Evolutionary conservation across 2,329 filamentous ascomycete genomes (phyloP).

Genomic region (Trichoderma atroviride): DNA sequence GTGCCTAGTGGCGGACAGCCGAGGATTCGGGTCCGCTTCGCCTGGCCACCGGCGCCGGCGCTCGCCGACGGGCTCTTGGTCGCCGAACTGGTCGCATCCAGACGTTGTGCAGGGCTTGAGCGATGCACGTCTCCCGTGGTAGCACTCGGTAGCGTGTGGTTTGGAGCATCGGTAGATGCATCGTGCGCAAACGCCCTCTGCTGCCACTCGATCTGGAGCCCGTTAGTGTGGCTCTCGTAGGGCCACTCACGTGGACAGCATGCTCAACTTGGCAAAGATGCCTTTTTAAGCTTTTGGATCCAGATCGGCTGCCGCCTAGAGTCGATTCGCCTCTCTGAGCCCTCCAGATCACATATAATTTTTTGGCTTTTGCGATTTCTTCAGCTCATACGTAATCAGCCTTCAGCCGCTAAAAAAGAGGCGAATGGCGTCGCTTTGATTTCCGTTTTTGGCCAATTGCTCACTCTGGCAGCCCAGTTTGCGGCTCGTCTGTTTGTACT

Average conservation of each 20-base stretch:
- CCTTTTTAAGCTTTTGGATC: slow-evolving; percentile 24
- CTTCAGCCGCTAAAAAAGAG: slow-evolving; percentile 16
- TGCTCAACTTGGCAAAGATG: slow-evolving; percentile 11
- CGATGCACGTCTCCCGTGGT: slow-evolving; percentile 5
- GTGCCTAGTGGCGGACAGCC: not conserved
- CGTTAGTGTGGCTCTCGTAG: slow-evolving; percentile 18
- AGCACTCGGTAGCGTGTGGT: slow-evolving; percentile 6
- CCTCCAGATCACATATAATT: slow-evolving; percentile 12
- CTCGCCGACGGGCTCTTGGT: not conserved
- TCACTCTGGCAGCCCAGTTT: slow-evolving; percentile 16
- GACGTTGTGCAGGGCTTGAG: not conserved
- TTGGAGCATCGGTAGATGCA: slow-evolving; percentile 5
- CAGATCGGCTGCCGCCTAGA: slow-evolving; percentile 20
- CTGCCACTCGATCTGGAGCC: slow-evolving; percentile 10
- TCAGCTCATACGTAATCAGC: slow-evolving; percentile 24
- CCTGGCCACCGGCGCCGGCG: slow-evolving; percentile 14
- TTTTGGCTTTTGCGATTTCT: slow-evolving; percentile 6
- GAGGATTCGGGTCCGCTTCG: slow-evolving; percentile 3
- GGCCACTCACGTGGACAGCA: slow-evolving; percentile 19
- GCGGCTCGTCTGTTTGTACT: slow-evolving; percentile 7
- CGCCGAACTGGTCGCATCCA: not conserved
- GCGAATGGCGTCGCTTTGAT: not conserved
- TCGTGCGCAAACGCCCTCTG: slow-evolving; percentile 3
- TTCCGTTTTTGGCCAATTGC: slow-evolving; percentile 5
- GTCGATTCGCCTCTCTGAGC: slow-evolving; percentile 17